A percentile compares a stretch with the other conserved stretches of the same genome.
phyloP scores from a whole-genome alignment of 2,329 filamentous ascomycete genomes.

The Myriosclerotinia scirpicola region DNA sequence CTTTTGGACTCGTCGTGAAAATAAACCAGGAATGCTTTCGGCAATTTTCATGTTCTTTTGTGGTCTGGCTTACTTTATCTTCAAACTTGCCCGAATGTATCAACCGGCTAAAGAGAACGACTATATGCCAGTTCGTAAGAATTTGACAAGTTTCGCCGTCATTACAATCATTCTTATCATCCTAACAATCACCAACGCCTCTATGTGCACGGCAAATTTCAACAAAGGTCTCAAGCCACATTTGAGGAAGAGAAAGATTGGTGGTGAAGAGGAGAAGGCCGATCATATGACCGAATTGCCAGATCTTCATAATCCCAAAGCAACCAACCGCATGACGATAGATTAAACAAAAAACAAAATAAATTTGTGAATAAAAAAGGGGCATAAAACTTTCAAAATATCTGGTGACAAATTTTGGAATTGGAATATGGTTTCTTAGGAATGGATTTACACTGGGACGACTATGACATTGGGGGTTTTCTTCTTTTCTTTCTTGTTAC shows the following conservation, averaged over 20 bases:
- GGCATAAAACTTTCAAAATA: slow-evolving; percentile 4
- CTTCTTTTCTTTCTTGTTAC: slow-evolving; percentile 9
- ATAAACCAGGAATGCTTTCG: slow-evolving; percentile 70
- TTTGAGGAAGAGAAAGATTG: slow-evolving; percentile 60
- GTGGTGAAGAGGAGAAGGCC: slow-evolving; percentile 50
- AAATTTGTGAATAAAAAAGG: slow-evolving; percentile 7
- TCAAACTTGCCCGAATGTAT: slow-evolving; percentile 98
- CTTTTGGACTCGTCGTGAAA: slow-evolving; percentile 82
- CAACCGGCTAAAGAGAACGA: slow-evolving; percentile 55
- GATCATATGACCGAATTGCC: slow-evolving; percentile 50
- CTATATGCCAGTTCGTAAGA: slow-evolving; percentile 79
- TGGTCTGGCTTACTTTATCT: slow-evolving; percentile 91
- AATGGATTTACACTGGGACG: slow-evolving; percentile 1
- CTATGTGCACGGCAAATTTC: slow-evolving; percentile 89
- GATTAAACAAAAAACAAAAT: slow-evolving; percentile 40
- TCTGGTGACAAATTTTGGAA: slow-evolving; percentile 2
- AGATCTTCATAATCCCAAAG: slow-evolving; percentile 43
- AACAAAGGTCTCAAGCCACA: slow-evolving; percentile 85
- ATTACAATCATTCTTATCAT: slow-evolving; percentile 88
- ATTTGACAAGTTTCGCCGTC: slow-evolving; percentile 88
- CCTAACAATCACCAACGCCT: slow-evolving; percentile 82
- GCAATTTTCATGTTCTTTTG: slow-evolving; percentile 86
- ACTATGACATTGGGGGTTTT: slow-evolving; percentile 17
- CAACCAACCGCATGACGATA: slow-evolving; percentile 51
- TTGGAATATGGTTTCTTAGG: slow-evolving; percentile 8